Base-by-base conservation (phyloP, 768 basidiomycete species). In the Tricholoma bakamatsutake region DNA sequence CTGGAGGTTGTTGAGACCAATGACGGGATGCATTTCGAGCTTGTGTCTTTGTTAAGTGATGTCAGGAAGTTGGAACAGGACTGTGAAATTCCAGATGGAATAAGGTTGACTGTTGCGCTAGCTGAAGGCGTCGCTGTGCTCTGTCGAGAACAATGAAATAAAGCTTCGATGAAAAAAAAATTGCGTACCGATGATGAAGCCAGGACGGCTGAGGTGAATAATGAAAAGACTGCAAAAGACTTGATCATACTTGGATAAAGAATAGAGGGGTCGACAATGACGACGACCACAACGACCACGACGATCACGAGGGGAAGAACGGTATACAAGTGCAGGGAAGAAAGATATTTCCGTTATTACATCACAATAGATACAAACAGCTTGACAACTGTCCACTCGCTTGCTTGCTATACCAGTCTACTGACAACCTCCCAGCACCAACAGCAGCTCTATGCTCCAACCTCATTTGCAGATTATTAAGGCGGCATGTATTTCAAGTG, bases 71-170 rank as follows among this genome's bases (percentile, higher is more conserved):
- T 56, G 17, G 67, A 55, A 77, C 90, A 93, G 17, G 60, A 37
- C 1, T 59, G 1, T 64, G 79, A 82, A 64, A 93, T 83, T 52
- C 73, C 80, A 12, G 80, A 55, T n/a, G 93, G 92, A 66, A 94
- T 85, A 55, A 45, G 27, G 17, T 31, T 53, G 28, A 40, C 24
- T 5, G 50, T 39, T 4, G 50, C 10, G 31, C 33, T 35, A 34
- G 50, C 10, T 33, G 50, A n/a, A 27, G 34, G 35, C 21, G 50
- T 17, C 21, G 34, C 18, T 18, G 40, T 30, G 12, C 27, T n/a
- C 54, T 24, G 55, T 15, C 62, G 56, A 62, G 62, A 62, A 46
- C 47, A 61, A 66, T 54, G 33, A 43, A 50, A 50, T 12, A 28
- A 31, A 10, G 10, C 1, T 52, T 27, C 10, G 10, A 7, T 24